Conservation (phyloP, 306 rosid genomes). For the Cucumis cinereus region DNA sequence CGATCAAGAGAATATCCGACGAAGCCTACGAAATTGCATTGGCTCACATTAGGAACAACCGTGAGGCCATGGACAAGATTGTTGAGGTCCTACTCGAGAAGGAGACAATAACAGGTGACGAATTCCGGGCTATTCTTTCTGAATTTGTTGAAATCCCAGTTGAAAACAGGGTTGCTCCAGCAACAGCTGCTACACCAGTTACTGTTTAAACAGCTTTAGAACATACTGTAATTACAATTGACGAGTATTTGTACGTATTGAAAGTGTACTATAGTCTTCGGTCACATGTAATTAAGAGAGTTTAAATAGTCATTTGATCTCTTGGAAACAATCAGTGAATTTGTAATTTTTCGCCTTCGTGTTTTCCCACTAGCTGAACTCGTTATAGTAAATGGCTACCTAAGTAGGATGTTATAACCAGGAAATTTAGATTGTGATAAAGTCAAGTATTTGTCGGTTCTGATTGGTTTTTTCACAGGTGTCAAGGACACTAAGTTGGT, state of each 20-base stretch:
- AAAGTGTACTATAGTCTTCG: conserved; percentile 3
- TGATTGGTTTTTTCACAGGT: too few species aligned
- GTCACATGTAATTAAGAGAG: not conserved
- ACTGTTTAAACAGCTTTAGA: conserved; percentile 36
- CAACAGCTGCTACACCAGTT: conserved; percentile 51
- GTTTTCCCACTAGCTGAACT: not conserved
- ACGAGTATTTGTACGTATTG: not conserved
- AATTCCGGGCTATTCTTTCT: conserved; percentile 78
- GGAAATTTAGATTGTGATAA: too few species aligned
- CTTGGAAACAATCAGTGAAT: not conserved
- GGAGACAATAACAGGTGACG: conserved; percentile 81
- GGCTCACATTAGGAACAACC: conserved; percentile 79
- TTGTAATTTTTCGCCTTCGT: not conserved
- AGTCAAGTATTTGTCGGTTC: too few species aligned
- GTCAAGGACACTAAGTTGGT: too few species aligned
- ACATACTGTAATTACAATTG: conserved; percentile 8
- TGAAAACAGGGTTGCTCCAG: conserved; percentile 56
- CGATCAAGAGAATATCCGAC: conserved; percentile 72
- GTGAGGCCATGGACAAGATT: conserved; percentile 87
- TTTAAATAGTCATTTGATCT: not conserved
- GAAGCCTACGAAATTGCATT: conserved; percentile 80
- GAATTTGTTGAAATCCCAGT: conserved; percentile 84
- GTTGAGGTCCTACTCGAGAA: conserved; percentile 90
- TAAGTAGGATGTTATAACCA: too few species aligned
- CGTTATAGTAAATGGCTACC: not conserved